phyloP scores from a whole-genome alignment of 2,329 filamentous ascomycete species.

The Dothistroma septosporum region DNA sequence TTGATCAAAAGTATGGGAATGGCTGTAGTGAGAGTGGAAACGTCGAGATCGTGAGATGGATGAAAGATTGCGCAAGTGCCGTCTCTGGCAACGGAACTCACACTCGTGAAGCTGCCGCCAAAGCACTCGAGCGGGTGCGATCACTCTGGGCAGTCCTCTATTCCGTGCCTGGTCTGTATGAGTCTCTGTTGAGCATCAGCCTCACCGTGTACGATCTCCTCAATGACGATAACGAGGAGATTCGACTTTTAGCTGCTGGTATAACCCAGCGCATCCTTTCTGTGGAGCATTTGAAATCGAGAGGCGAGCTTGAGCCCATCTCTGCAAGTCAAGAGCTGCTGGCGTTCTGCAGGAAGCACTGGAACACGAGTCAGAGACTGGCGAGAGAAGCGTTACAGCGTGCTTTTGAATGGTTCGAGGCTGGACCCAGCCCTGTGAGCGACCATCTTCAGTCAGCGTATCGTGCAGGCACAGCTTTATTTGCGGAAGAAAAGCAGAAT shows the following conservation, averaged over 20 bases:
- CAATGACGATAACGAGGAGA: slow-evolving; percentile 88
- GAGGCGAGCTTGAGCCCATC: slow-evolving; percentile 42
- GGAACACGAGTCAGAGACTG: slow-evolving; percentile 12
- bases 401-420: slow-evolving; percentile 16
- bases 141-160: slow-evolving; percentile 17
- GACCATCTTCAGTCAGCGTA: slow-evolving; percentile 18
- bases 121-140: slow-evolving; percentile 21
- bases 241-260: slow-evolving; percentile 62
- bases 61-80: slow-evolving; percentile 15
- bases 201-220: slow-evolving; percentile 70
- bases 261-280: slow-evolving; percentile 48
- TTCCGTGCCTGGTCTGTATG: slow-evolving; percentile 3
- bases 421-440: slow-evolving; percentile 2
- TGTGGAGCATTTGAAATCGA: slow-evolving; percentile 12
- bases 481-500: slow-evolving; percentile 88
- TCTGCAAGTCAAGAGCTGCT: slow-evolving; percentile 44
- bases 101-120: slow-evolving; percentile 29
- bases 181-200: slow-evolving; percentile 51
- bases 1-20: slow-evolving; percentile 4
- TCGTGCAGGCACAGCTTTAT: slow-evolving; percentile 63
- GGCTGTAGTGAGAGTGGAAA: neutral
- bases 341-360: slow-evolving; percentile 29
- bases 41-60: slow-evolving; percentile 12
- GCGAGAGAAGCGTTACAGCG: slow-evolving; percentile 18
- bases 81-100: slow-evolving; percentile 25